Base-by-base conservation (phyloP, 2,329 filamentous ascomycete species). In the Chaetomium strumarium region DNA sequence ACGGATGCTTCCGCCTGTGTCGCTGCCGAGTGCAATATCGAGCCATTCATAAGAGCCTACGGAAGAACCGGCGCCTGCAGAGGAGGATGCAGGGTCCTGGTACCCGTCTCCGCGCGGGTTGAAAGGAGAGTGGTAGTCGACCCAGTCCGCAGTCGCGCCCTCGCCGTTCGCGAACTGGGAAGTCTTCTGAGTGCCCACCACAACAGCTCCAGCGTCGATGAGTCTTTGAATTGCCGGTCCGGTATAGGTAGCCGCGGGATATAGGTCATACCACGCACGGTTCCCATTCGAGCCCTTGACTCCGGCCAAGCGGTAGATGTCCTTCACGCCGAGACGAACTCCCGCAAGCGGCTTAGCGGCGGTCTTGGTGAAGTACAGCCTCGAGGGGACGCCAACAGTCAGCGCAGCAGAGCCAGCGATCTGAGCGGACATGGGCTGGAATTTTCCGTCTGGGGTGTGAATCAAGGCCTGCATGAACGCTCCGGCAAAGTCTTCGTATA, bases 271-370 rank as follows among this genome's bases (percentile, higher is more conserved):
- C 24, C 24, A 24, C 4, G 24, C 24, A 24, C 24, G 69, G 58
- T 79, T 84, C 1, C 81, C 81, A 50, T 76, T 75, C 5, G 72
- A 72, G 0, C 75, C 81, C 34, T 74, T 74, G 2, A 83, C 63
- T 2, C 82, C 83, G 1, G 58, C 59, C 2, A 64, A 53, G 3
- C 57, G 72, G 60, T 75, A 81, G 43, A 84, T 79, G 58, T 86
- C 83, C 63, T 86, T 86, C 50, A 85, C 72, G 0, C 75, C 81
- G 0, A 85, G 64, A 16, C 83, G 74, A 3, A 83, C 74, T 16
- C 83, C 82, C 5, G 79, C 77, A 0, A 86, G 69, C 1, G 81
- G 81, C 60, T 79, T 75, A n/a, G 73, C 69, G 0, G 65, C 60
- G 0, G 76, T 79, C 42, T 71, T 75, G 2, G 71, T 75, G 65